Evolutionary conservation across 768 basidiomycete genomes (phyloP).

Genomic region (Leccinum longicurvipes): DNA sequence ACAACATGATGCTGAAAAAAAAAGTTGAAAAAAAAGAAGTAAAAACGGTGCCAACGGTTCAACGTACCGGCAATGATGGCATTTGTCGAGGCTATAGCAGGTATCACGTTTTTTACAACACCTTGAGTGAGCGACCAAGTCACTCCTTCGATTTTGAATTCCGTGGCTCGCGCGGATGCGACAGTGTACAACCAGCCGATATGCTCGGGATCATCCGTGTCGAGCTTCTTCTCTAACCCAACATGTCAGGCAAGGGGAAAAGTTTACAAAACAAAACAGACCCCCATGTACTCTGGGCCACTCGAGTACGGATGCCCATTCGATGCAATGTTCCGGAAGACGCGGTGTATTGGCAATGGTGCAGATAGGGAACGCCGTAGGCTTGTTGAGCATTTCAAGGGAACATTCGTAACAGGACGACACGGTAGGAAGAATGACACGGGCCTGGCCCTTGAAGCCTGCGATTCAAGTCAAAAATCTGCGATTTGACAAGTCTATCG

Average conservation of each 20-base stretch:
- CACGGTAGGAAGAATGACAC: constrained; percentile 92
- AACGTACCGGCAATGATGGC: constrained; percentile 89
- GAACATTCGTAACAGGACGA: constrained; percentile 98
- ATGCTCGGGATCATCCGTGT: constrained; percentile 96
- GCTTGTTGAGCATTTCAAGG: constrained; percentile 97
- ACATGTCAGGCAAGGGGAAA: constrained; percentile 1
- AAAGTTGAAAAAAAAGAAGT: constrained; percentile 1
- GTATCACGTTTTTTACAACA: constrained; percentile 99
- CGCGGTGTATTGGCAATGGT: constrained; percentile 99
- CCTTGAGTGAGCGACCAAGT: constrained; percentile 98
- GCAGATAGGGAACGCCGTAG: constrained; percentile 95
- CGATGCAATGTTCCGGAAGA: constrained; percentile 97
- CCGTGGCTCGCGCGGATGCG: constrained; percentile 79
- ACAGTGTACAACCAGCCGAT: constrained; percentile 88
- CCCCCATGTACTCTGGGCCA: constrained; percentile 95
- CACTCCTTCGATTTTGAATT: constrained; percentile 97
- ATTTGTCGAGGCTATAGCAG: constrained; percentile 97
- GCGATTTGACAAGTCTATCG: background rate
- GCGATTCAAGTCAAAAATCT: constrained; percentile 1
- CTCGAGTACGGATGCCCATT: constrained; percentile 98
- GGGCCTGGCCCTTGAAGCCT: constrained; percentile 99
- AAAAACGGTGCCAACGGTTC: background rate
- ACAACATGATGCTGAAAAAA: constrained; percentile 79
- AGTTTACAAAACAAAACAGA: constrained; percentile 29
- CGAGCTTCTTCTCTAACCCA: constrained; percentile 78